Evolutionary conservation across 225 moss, liverwort and hornwort genomes (phyloP).

Genomic region (Physcomitrellopsis africana): DNA sequence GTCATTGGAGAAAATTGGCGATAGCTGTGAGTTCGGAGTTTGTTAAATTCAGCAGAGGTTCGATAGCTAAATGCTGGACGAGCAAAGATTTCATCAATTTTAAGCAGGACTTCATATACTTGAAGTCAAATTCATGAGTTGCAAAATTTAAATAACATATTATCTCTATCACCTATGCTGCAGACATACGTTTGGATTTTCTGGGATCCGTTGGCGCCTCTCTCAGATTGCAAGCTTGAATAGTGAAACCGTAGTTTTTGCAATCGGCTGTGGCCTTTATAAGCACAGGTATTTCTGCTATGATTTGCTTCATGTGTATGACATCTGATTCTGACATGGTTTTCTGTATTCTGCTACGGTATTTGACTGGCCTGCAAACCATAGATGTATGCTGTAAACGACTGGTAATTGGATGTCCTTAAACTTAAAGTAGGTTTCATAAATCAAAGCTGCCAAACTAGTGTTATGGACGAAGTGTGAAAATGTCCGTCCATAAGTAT

Average conservation of each 20-base stretch:
- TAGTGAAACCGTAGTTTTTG: conserved; percentile 60
- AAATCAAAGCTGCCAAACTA: too few relatives aligned
- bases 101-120: neutral
- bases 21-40: neutral
- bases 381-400: too few relatives aligned
- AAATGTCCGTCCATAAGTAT: neutral
- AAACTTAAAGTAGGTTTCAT: too few relatives aligned
- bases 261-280: conserved; percentile 51
- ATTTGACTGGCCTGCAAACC: neutral
- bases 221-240: conserved; percentile 70
- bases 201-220: conserved; percentile 46
- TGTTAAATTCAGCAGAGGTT: neutral
- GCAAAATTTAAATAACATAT: neutral
- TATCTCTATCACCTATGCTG: conserved; percentile 6
- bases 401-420: too few relatives aligned
- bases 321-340: neutral
- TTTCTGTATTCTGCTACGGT: neutral
- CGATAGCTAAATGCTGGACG: too few relatives aligned
- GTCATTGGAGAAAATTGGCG: neutral
- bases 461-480: too few relatives aligned
- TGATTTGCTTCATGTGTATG: neutral
- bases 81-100: neutral
- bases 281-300: conserved; percentile 31
- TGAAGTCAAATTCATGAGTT: conserved; percentile 1
- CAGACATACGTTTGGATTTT: conserved; percentile 80